Evolutionary conservation across 768 basidiomycete genomes (phyloP).

Genomic region (Boletus pseudopeckii): DNA sequence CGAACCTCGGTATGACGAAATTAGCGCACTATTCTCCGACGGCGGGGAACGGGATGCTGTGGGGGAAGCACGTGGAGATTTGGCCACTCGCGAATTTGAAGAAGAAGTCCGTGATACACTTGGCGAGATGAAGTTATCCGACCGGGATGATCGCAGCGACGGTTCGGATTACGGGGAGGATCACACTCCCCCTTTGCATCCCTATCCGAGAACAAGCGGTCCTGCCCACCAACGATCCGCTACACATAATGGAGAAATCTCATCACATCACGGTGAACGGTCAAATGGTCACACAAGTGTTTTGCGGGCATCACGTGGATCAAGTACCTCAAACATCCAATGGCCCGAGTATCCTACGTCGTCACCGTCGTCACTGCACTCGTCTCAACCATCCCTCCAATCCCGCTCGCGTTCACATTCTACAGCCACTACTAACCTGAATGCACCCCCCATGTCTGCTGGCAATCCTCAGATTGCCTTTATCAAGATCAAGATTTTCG

Average conservation of each 20-base stretch:
- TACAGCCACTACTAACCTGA: constrained; percentile 46
- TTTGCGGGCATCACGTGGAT: constrained; percentile 31
- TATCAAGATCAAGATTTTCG: constrained; percentile 98
- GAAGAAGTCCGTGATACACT: constrained; percentile 49
- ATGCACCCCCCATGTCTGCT: constrained; percentile 71
- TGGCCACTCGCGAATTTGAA: constrained; percentile 35
- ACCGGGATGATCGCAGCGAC: constrained; percentile 51
- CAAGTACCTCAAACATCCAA: constrained; percentile 25
- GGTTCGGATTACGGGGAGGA: constrained; percentile 66
- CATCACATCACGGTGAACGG: constrained; percentile 36
- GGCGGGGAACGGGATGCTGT: constrained; percentile 36
- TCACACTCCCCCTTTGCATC: constrained; percentile 31
- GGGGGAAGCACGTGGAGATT: constrained; percentile 26
- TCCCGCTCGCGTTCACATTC: constrained; percentile 59
- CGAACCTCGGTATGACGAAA: constrained; percentile 55
- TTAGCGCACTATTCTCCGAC: constrained; percentile 49
- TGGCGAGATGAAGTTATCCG: constrained; percentile 44
- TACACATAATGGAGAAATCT: constrained; percentile 35
- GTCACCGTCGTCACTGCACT: constrained; percentile 48
- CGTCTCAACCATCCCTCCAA: constrained; percentile 51
- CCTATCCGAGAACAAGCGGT: constrained; percentile 36
- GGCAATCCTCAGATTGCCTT: constrained; percentile 82
- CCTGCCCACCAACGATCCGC: constrained; percentile 45
- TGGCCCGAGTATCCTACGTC: constrained; percentile 32
- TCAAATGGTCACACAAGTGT: constrained; percentile 16